Conservation (phyloP, 306 rosid species). For the Vicia villosa region DNA sequence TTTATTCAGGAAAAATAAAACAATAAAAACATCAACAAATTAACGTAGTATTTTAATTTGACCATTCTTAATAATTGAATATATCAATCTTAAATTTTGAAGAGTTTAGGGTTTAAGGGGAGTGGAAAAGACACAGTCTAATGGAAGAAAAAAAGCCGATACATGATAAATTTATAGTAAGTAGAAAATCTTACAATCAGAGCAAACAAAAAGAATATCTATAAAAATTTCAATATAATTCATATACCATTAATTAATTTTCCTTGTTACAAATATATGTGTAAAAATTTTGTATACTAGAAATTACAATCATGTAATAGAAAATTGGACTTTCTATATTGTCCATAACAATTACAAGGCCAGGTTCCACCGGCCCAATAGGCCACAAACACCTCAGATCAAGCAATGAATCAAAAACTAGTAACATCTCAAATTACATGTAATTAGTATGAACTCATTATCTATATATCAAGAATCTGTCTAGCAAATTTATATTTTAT, state of each 20-base stretch:
- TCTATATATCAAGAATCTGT: neutral
- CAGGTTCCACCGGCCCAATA: slow-evolving; percentile 29
- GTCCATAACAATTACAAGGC: slow-evolving; percentile 31
- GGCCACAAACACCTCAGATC: slow-evolving; percentile 27
- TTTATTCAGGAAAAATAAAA: no score
- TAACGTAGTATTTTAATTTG: no score
- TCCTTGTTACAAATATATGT: neutral
- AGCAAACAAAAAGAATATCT: neutral
- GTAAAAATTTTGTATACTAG: neutral
- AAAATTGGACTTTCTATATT: neutral
- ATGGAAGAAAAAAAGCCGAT: no score
- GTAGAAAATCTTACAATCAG: no score
- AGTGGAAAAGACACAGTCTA: no score
- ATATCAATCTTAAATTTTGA: no score
- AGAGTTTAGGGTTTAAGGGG: no score
- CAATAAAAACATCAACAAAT: no score
- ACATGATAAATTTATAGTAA: no score
- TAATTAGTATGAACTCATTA: neutral
- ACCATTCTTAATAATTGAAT: no score
- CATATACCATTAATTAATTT: neutral
- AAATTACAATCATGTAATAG: neutral
- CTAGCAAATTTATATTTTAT: neutral
- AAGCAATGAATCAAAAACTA: slow-evolving; percentile 19
- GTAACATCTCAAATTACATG: neutral
- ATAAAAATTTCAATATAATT: neutral